Base-by-base conservation (phyloP, 495 filamentous ascomycete species). In the Talaromyces stipitatus region DNA sequence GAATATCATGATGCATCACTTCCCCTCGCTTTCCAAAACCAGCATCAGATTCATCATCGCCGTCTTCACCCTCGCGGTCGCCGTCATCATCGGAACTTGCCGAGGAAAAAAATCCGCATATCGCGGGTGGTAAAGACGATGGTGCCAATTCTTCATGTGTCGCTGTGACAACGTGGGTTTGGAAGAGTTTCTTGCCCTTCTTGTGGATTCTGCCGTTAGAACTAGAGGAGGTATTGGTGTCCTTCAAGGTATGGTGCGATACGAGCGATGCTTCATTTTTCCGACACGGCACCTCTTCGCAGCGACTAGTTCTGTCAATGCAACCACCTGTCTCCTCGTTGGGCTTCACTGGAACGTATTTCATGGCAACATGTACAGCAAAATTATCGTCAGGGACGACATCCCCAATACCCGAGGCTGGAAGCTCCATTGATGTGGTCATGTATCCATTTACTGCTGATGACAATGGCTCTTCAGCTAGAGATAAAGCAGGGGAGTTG, bases 311-410 rank as follows among this genome's bases (percentile, higher is more conserved):
- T 9, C 18, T 54, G 12, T 23, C 14, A n/a, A 23, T 26, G 11
- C 20, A 20, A 7, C n/a, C 18, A 24, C n/a, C 33, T 45, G 33
- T 18, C 14, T 50, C 48, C 9, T 29, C n/a, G 4, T 11, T 28
- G 8, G 48, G 12, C 12, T 16, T 60, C 41, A 43, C 59, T 70
- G 3, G 69, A 38, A 50, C 67, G 23, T 81, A 76, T 16, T 73
- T 72, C 2, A 79, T 80, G 29, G 72, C 64, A 4, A 88, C 82
- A 18, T 75, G 61, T 26, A 89, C 67, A 3, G 74, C 67, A 62
- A 89, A 89, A 60, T 89, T 82, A 65, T 90, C 87, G 41, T 81
- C 79, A 1, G 85, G 85, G 46, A 73, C 75, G 18, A 86, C 78
- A 29, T 83, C 84, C 22, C 85, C 84, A 18, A 89, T 61, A 10